phyloP scores from a whole-genome alignment of 176 grass and related monocot species.

The Chrysopogon serrulatus region DNA sequence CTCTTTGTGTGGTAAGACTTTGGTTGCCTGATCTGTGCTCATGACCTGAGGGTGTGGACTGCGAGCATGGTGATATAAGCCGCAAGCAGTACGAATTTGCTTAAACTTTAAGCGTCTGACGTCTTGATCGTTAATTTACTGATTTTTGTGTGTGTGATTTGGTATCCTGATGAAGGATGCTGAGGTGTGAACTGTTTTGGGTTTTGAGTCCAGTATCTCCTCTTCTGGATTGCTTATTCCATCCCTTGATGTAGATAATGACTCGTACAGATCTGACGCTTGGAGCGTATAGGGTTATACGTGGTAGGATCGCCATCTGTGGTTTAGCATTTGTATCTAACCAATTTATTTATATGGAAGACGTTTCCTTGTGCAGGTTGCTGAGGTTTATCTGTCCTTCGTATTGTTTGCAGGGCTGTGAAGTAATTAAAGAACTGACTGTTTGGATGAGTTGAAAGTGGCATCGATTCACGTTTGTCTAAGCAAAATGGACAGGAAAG shows the following conservation, averaged over 20 bases:
- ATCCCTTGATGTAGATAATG: neutral
- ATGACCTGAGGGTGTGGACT: neutral
- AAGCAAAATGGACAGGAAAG: constrained; percentile 47
- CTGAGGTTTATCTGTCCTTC: neutral
- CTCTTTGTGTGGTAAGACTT: neutral
- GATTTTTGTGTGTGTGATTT: neutral
- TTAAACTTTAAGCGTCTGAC: neutral
- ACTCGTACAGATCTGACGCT: neutral
- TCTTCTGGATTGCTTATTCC: neutral
- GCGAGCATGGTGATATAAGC: neutral
- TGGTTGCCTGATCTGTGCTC: neutral
- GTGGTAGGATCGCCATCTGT: neutral
- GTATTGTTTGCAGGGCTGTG: constrained; percentile 31
- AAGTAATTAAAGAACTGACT: constrained; percentile 14
- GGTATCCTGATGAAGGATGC: neutral
- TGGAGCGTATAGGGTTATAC: neutral
- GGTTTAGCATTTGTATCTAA: neutral
- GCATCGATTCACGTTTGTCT: neutral
- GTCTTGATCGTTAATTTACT: neutral
- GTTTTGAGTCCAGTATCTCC: neutral
- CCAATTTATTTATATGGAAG: neutral
- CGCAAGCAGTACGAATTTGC: neutral
- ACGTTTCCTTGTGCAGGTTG: neutral
- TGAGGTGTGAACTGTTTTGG: neutral
- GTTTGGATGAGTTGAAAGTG: neutral